Evolutionary conservation across 768 basidiomycete species (phyloP), one percentile per base, ranked within the genome.

Genomic region (Paxillus involutus): DNA sequence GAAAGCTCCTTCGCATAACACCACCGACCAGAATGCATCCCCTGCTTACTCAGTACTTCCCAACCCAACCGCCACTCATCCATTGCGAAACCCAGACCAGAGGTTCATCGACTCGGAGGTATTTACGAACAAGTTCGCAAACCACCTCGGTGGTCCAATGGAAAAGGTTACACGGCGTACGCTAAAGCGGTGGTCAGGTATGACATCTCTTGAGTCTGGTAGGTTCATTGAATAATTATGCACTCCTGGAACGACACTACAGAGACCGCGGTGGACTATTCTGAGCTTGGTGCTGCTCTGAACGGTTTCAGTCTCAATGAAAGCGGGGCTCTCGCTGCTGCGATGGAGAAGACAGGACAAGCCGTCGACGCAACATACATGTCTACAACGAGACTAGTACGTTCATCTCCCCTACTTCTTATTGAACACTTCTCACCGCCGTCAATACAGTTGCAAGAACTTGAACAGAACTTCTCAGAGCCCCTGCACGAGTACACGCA

Each of bases 321-420:
- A 77, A 78, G 71, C 32, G 85, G 83, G 2, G 73, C 77, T 35
- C 74, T 96, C 19, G 83, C 91, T n/a, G 71, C 80, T 53, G 91
- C 96, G 9, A 83, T 98, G 57, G 97, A 99, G 76, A 95, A 92
- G 74, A 94, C 94, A 1, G 97, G 97, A 1, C 96, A 98, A 71
- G 97, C 97, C 14, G 83, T 94, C 43, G 97, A 99, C 71, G 80
- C 89, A 3, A 96, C 93, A 10, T 98, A 94, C 70, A 83, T 98
- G 72, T 89, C 91, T 6, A 97, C 97, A 21, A 89, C 91, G 30
- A 85, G 85, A 68, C 80, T 98, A 59, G 94, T 94, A 59, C 65
- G 86, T 70, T 14, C 13, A 36, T 55, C 42, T 49, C 26, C 29
- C 39, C 39, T 49, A 13, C 19, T 33, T 47, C 46, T 10, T 43